phyloP scores from a whole-genome alignment of 2,329 filamentous ascomycete genomes.

The Cytospora paraplurivora region DNA sequence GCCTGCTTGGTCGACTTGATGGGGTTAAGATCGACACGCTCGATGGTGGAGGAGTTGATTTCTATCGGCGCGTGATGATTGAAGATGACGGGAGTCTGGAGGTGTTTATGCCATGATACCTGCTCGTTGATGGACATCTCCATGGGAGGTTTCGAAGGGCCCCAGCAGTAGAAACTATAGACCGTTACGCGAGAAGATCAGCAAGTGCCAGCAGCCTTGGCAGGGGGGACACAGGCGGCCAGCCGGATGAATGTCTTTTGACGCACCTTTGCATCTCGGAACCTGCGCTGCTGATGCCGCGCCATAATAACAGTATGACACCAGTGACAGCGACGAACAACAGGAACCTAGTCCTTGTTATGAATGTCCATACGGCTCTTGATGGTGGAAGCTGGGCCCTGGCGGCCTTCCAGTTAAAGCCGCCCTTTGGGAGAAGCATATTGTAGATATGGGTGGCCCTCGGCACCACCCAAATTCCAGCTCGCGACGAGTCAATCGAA shows the following conservation, averaged over 20 bases:
- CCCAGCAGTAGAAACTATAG: conserved; percentile 92
- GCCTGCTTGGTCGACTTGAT: conserved; percentile 82
- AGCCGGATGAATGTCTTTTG: neutral
- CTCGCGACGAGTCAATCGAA: conserved; percentile 22
- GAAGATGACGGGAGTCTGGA: conserved; percentile 92
- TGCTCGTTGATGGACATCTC: conserved; percentile 92
- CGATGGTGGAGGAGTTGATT: conserved; percentile 78
- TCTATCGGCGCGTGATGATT: conserved; percentile 90
- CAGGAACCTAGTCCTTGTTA: conserved; percentile 78
- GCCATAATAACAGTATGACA: conserved; percentile 81
- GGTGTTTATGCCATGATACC: conserved; percentile 82
- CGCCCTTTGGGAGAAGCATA: conserved; percentile 91
- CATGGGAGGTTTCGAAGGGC: conserved; percentile 92
- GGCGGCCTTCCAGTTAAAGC: conserved; percentile 90
- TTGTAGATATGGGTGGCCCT: conserved; percentile 45
- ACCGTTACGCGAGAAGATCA: conserved; percentile 12
- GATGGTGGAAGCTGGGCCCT: conserved; percentile 76
- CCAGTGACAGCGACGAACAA: conserved; percentile 70
- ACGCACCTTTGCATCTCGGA: conserved; percentile 88
- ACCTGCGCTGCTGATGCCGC: conserved; percentile 76
- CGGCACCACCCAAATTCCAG: conserved; percentile 42
- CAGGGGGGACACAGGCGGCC: neutral
- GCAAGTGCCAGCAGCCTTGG: conserved; percentile 13
- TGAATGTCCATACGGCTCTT: conserved; percentile 67
- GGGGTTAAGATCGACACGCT: conserved; percentile 80